A percentile compares a stretch with the other conserved stretches of the same genome.
Conservation (phyloP, 306 rosid species). For the Dalbergia oliveri region DNA sequence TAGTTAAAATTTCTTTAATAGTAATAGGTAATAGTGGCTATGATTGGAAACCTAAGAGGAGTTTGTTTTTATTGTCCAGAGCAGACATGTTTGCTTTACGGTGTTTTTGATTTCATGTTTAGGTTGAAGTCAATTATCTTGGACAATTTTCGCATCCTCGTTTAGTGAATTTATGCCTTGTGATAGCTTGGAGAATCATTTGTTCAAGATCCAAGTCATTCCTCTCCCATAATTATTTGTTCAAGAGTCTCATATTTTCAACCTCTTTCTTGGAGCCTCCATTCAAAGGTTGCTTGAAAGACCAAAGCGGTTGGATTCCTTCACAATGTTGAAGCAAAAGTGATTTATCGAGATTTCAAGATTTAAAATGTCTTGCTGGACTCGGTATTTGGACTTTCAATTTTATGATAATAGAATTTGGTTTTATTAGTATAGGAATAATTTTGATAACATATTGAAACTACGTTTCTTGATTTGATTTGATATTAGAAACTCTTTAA, state of each 20-base stretch:
- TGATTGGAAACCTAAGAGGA: constrained; percentile 15
- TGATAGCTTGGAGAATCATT: constrained; percentile 77
- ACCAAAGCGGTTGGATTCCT: constrained; percentile 80
- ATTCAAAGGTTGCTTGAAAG: constrained; percentile 71
- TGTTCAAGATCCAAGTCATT: constrained; percentile 64
- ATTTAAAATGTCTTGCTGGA: constrained; percentile 73
- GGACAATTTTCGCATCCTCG: constrained; percentile 73
- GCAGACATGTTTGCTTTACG: constrained; percentile 16
- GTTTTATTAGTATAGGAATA: background rate
- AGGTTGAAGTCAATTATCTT: constrained; percentile 76
- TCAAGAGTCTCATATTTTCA: constrained; percentile 79
- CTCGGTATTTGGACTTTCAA: constrained; percentile 56
- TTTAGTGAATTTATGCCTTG: constrained; percentile 80
- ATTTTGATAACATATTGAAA: constrained; percentile 18
- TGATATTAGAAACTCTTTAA: too few species aligned
- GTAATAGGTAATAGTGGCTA: too few species aligned
- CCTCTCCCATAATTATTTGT: background rate
- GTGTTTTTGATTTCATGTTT: constrained; percentile 41
- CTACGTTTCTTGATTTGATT: constrained; percentile 28
- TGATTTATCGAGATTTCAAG: constrained; percentile 74
- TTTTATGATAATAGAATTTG: background rate
- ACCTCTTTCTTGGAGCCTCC: constrained; percentile 78
- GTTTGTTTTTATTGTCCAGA: background rate
- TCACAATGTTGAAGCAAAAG: constrained; percentile 62
- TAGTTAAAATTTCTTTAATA: background rate